Evolutionary conservation across 1,284 basidiomycete species (phyloP).

Genomic region (Phellopilus nigrolimitatus): DNA sequence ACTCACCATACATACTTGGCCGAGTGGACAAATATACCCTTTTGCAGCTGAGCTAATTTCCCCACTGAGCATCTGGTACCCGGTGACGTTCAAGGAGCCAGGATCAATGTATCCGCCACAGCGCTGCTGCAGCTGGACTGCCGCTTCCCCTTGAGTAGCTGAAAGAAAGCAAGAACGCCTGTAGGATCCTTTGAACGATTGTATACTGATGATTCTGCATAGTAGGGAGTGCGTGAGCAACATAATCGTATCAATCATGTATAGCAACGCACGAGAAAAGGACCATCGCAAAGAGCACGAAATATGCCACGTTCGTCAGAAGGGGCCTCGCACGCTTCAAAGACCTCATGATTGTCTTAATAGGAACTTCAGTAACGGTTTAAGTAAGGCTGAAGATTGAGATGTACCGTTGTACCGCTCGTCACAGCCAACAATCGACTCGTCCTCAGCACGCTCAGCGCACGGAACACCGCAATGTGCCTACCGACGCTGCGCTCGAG

Average conservation of each 20-base stretch:
- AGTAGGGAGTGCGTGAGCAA: neutral
- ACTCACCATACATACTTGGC: conserved; percentile 70
- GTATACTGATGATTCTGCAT: conserved; percentile 80
- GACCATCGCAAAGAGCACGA: conserved; percentile 86
- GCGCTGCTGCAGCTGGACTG: conserved; percentile 47
- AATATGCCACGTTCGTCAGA: conserved; percentile 85
- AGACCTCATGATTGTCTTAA: conserved; percentile 87
- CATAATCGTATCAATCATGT: neutral
- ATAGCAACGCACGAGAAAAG: conserved; percentile 70
- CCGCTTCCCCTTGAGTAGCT: conserved; percentile 45
- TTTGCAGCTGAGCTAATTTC: conserved; percentile 36
- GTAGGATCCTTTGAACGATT: conserved; percentile 84
- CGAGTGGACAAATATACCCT: conserved; percentile 81
- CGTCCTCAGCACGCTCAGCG: conserved; percentile 83
- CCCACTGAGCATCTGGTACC: conserved; percentile 45
- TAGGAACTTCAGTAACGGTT: neutral
- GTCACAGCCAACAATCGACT: conserved; percentile 86
- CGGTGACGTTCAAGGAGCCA: conserved; percentile 39
- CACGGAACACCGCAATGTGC: conserved; percentile 87
- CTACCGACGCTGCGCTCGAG: conserved; percentile 55
- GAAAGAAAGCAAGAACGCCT: conserved; percentile 58
- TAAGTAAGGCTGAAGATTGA: neutral
- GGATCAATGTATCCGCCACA: conserved; percentile 81
- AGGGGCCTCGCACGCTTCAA: conserved; percentile 89
- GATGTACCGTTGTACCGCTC: conserved; percentile 80